Conservation (phyloP, 2,329 filamentous ascomycete species). For the Pyrenophora seminiperda region DNA sequence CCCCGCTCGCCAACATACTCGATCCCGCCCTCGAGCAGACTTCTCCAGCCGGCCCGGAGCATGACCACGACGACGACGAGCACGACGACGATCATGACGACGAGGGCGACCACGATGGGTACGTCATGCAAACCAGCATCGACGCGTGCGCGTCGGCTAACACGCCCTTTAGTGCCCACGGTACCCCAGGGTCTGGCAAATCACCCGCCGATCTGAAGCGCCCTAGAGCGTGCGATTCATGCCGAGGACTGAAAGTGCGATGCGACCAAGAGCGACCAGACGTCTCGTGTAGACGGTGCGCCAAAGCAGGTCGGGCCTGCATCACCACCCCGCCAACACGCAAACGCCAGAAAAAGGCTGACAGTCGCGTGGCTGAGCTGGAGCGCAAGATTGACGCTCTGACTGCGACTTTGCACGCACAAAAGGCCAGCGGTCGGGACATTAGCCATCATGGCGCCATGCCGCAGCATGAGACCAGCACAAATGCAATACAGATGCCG, state of each 20-base stretch:
- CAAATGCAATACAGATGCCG: slow-evolving; percentile 17
- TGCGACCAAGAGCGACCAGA: slow-evolving; percentile 77
- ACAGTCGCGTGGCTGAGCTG: slow-evolving; percentile 84
- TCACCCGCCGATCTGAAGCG: slow-evolving; percentile 51
- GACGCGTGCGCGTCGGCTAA: not conserved
- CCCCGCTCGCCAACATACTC: slow-evolving; percentile 27
- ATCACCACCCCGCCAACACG: slow-evolving; percentile 68
- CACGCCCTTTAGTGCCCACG: slow-evolving; percentile 27
- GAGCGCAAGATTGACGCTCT: slow-evolving; percentile 92
- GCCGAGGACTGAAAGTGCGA: slow-evolving; percentile 65
- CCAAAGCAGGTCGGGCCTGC: slow-evolving; percentile 78
- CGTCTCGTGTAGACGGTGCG: slow-evolving; percentile 68
- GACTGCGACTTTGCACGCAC: slow-evolving; percentile 76
- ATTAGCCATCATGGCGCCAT: slow-evolving; percentile 30
- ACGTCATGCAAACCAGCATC: slow-evolving; percentile 6
- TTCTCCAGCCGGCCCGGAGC: slow-evolving; percentile 30
- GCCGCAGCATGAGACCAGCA: slow-evolving; percentile 26
- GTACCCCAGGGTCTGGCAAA: slow-evolving; percentile 39
- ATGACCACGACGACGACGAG: slow-evolving; percentile 37
- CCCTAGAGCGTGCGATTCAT: slow-evolving; percentile 55
- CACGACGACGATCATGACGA: slow-evolving; percentile 40
- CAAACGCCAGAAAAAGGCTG: slow-evolving; percentile 90
- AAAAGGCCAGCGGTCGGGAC: slow-evolving; percentile 37
- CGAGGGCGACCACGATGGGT: slow-evolving; percentile 41
- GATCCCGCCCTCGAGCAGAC: slow-evolving; percentile 44